A percentile compares a stretch with the other conserved stretches of the same genome.
These are phyloP conservation scores for Penicillium paxilli DNA, from an alignment of 495 filamentous ascomycete genomes.

Conservation along the genomic window DNA sequence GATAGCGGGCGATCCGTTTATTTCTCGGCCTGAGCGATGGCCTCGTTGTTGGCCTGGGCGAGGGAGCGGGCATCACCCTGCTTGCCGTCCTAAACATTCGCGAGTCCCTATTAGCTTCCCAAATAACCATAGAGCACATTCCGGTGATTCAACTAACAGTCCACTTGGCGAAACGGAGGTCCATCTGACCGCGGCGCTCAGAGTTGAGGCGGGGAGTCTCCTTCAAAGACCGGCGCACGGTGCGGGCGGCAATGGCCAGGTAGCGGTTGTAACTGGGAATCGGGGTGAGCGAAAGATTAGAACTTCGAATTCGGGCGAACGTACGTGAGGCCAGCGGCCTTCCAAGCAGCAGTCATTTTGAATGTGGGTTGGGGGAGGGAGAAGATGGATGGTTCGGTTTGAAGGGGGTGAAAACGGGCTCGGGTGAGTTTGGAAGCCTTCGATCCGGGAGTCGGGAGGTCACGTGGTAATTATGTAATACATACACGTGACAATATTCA, in stretches of 20 bases:
- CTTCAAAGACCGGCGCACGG: conserved; percentile 84
- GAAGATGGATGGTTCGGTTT: conserved; percentile 27
- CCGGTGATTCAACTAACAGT: conserved; percentile 56
- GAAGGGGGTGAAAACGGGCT: conserved; percentile 32
- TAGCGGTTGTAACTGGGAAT: conserved; percentile 53
- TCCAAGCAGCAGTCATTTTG: conserved; percentile 98
- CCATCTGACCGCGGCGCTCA: conserved; percentile 87
- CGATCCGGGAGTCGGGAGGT: conserved; percentile 46
- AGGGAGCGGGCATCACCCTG: conserved; percentile 82
- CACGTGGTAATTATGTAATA: not conserved
- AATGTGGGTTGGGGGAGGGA: conserved; percentile 35
- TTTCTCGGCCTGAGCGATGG: conserved; percentile 50
- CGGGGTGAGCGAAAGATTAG: conserved; percentile 30
- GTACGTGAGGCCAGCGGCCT: conserved; percentile 95
- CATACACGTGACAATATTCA: no score
- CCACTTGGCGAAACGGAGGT: conserved; percentile 95
- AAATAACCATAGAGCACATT: not conserved
- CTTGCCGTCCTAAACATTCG: conserved; percentile 79
- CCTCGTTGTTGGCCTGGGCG: conserved; percentile 67
- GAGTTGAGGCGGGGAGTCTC: conserved; percentile 82
- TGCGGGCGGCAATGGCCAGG: conserved; percentile 54
- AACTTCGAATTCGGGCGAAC: conserved; percentile 20
- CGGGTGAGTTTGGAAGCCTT: conserved; percentile 38
- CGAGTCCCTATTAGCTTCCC: conserved; percentile 22
- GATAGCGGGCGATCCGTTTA: conserved; percentile 23